Base-by-base conservation (phyloP, 2,329 filamentous ascomycete genomes). In the Cytospora piceae region DNA sequence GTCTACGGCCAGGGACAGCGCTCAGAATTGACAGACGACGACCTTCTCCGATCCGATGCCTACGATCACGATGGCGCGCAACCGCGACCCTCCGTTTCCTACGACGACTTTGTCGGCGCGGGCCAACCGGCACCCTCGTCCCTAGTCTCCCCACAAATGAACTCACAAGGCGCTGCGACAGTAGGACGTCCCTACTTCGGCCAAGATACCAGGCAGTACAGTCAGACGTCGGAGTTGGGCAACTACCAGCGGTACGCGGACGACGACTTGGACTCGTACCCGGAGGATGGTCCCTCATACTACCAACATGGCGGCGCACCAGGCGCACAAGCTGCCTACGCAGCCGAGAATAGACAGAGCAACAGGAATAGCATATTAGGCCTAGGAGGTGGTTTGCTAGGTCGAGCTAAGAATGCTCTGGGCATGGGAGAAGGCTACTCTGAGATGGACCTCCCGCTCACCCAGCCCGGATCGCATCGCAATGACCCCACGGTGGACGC, bases 401-500 rank as follows among this genome's bases (percentile, higher is more conserved):
- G 94, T 54, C 89, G 86, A 73, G 90, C 94, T 52, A 98, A 96
- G 82, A 94, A 91, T 75, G 93, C 91, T 83, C 81, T 99, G 68
- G 94, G 95, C 61, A 93, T 97, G 88, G 90, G 87, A 27, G 85
- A 91, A 71, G 86, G 90, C 69, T 98, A 99, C 78, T 97, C 94
- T 39, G 95, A 98, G 79, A 99, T 99, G 95, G 94, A 99, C 75
- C 83, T 99, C 63, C 95, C 95, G 17, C 82, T 99, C 77, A 98
- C 94, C 6, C 93, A 98, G 75, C 81, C 90, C 0, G 79, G 80
- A 29, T 76, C 76, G 56, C 79, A 68, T 54, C 73, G 80, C 70
- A 59, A 42, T 34, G 58, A 51, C n/a, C 34, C 60, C n/a, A 27
- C 60, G 12, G 14, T 34, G 1, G 77, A 79, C 73, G 82, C 82